These are phyloP conservation scores for Excoecaria cochinchinensis DNA, from an alignment of 345 rosid genomes.

Conservation along the genomic window DNA sequence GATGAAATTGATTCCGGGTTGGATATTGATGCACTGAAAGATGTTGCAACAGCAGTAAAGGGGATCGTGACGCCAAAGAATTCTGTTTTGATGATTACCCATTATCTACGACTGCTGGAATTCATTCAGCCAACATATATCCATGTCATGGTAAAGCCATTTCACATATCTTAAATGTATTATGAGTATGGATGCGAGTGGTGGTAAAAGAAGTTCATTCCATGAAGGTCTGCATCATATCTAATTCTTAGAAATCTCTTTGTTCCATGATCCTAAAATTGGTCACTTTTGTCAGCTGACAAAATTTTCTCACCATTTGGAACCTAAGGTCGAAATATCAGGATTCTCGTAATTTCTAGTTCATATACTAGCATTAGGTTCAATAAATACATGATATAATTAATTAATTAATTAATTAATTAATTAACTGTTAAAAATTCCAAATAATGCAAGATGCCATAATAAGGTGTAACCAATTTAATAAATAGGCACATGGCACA, in stretches of 20 bases:
- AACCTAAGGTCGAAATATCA: neutral
- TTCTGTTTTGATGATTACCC: constrained; percentile 91
- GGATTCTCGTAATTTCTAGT: too few relatives aligned
- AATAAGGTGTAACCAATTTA: neutral
- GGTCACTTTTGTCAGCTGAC: neutral
- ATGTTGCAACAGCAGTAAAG: constrained; percentile 92
- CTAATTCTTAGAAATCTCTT: neutral
- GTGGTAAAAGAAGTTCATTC: neutral
- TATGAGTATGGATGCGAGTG: neutral
- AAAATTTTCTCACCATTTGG: neutral
- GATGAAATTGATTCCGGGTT: constrained; percentile 98
- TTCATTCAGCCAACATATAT: constrained; percentile 72
- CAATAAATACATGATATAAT: neutral
- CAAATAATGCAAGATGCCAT: too few relatives aligned
- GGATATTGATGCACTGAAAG: constrained; percentile 89
- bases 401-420: neutral
- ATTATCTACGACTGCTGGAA: constrained; percentile 77
- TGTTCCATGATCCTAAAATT: neutral
- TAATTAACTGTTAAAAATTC: neutral
- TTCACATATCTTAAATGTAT: neutral
- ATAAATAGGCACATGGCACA: neutral
- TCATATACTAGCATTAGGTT: neutral
- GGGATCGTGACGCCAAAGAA: constrained; percentile 77
- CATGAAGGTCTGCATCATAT: neutral
- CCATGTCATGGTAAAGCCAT: constrained; percentile 79